Evolutionary conservation across 2,329 filamentous ascomycete genomes (phyloP).

Genomic region (Xylariaceae sp.): DNA sequence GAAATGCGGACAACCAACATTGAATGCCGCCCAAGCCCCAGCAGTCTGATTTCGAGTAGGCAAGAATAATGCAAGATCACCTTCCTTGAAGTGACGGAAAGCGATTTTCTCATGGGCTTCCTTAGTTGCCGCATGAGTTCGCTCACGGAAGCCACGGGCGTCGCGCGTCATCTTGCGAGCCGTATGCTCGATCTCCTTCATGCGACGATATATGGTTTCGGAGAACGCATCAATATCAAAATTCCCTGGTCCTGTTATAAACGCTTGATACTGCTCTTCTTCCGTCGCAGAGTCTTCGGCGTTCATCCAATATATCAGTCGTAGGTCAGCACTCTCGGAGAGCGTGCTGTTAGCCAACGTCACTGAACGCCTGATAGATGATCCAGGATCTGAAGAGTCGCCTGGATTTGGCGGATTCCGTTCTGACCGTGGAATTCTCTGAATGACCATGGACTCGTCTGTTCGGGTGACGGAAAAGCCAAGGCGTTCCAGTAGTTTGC

Average conservation of each 20-base stretch:
- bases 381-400: slow-evolving; percentile 52
- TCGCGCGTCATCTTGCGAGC: slow-evolving; percentile 93
- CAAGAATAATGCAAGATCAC: slow-evolving; percentile 87
- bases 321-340: slow-evolving; percentile 61
- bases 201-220: slow-evolving; percentile 79
- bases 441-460: slow-evolving; percentile 66
- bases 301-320: slow-evolving; percentile 78
- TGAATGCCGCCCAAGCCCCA: slow-evolving; percentile 96
- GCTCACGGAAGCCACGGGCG: slow-evolving; percentile 78
- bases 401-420: slow-evolving; percentile 52
- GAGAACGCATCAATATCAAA: slow-evolving; percentile 82
- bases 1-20: slow-evolving; percentile 93
- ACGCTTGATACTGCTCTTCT: slow-evolving; percentile 66
- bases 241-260: slow-evolving; percentile 64
- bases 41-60: slow-evolving; percentile 92
- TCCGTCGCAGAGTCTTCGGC: slow-evolving; percentile 61
- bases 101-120: slow-evolving; percentile 96
- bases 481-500: slow-evolving; percentile 75
- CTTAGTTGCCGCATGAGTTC: slow-evolving; percentile 71
- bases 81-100: slow-evolving; percentile 92
- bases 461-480: slow-evolving; percentile 77
- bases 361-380: slow-evolving; percentile 49
- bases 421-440: slow-evolving; percentile 61
- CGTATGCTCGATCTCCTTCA: slow-evolving; percentile 89
- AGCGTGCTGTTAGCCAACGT: slow-evolving; percentile 49